phyloP scores from a whole-genome alignment of 371 early-diverging fungal genomes.

The Saksenaea vasiformis region DNA sequence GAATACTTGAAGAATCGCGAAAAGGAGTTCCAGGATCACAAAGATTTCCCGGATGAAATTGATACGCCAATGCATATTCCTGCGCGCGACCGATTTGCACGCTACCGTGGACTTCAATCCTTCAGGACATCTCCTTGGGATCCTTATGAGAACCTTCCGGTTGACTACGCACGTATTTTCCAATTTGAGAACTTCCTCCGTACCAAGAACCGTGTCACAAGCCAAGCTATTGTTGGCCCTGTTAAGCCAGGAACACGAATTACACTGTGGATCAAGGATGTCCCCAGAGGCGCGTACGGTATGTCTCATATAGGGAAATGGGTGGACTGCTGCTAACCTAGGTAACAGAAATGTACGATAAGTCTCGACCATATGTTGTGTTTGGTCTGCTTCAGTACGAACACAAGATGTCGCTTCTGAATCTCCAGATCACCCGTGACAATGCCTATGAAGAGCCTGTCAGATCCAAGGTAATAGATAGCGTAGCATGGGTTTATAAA shows the following conservation, averaged over 20 bases:
- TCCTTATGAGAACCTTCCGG: slow-evolving; percentile 95
- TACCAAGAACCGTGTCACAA: slow-evolving; percentile 74
- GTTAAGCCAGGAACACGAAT: slow-evolving; percentile 66
- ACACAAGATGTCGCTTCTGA: slow-evolving; percentile 88
- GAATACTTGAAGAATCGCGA: slow-evolving; percentile 74
- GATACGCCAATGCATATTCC: slow-evolving; percentile 87
- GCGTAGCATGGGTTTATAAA: not conserved
- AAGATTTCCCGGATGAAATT: slow-evolving; percentile 95
- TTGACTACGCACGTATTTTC: slow-evolving; percentile 94
- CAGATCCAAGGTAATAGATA: slow-evolving; percentile 59
- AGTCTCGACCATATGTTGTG: slow-evolving; percentile 66
- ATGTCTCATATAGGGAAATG: slow-evolving; percentile 12
- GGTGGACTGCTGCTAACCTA: not conserved
- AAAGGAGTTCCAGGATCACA: slow-evolving; percentile 69
- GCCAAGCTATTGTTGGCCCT: slow-evolving; percentile 56
- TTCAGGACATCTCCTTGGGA: slow-evolving; percentile 97
- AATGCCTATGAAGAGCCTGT: slow-evolving; percentile 74
- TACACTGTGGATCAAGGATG: slow-evolving; percentile 69
- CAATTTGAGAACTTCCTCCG: slow-evolving; percentile 86
- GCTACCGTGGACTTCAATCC: slow-evolving; percentile 93
- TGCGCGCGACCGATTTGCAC: slow-evolving; percentile 85
- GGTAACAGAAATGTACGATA: slow-evolving; percentile 49
- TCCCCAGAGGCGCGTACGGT: slow-evolving; percentile 66
- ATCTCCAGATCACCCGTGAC: slow-evolving; percentile 75
- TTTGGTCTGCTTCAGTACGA: slow-evolving; percentile 92